Conservation (phyloP, 2,329 filamentous ascomycete genomes). For the Ceratocystis papillata region DNA sequence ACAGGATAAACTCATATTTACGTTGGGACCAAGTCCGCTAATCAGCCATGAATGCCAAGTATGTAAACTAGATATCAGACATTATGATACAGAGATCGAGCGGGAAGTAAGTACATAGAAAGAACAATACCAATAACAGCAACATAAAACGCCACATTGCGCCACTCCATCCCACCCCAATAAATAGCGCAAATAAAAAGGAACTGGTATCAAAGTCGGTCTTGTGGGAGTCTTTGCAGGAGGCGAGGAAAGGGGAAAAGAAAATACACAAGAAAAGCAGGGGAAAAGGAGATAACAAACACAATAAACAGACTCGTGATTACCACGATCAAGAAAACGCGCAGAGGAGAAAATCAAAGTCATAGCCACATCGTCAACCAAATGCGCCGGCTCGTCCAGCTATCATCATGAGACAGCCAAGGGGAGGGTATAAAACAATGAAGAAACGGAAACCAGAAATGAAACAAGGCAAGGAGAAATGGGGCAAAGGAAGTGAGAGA, state of each 20-base stretch:
- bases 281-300: not conserved
- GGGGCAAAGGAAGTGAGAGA: not conserved
- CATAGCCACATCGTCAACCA: constrained; percentile 4
- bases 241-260: constrained; percentile 2
- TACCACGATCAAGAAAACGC: not conserved
- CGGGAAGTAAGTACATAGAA: not conserved
- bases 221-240: not conserved
- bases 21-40: too few species aligned
- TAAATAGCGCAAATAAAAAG: constrained; percentile 1
- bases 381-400: constrained; percentile 4
- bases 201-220: constrained; percentile 11
- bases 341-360: not conserved
- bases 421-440: constrained; percentile 9
- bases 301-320: too few species aligned
- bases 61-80: not conserved
- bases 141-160: constrained; percentile 1
- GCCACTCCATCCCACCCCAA: constrained; percentile 3
- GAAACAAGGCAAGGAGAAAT: not conserved
- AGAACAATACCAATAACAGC: not conserved
- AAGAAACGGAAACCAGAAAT: not conserved
- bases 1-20: too few species aligned
- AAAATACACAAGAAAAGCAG: not conserved
- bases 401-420: not conserved
- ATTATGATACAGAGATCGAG: constrained; percentile 7
- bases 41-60: not conserved